These are phyloP conservation scores for Carex myosuroides DNA, from an alignment of 176 grass and related monocot species.

Conservation along the genomic window DNA sequence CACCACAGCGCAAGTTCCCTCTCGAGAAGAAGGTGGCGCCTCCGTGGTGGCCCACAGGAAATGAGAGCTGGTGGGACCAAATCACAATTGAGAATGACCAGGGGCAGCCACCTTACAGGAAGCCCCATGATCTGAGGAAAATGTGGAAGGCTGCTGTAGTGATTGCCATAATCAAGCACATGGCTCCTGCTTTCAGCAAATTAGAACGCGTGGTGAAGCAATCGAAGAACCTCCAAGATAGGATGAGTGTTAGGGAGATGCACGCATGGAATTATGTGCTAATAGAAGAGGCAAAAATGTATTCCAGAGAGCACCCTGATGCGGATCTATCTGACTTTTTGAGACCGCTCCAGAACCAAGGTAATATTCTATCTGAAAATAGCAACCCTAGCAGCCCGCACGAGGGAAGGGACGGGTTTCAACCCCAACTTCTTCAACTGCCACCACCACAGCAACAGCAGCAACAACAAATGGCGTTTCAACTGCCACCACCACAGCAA, in stretches of 20 bases:
- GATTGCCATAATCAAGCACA: conserved; percentile 53
- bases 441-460: too few relatives aligned
- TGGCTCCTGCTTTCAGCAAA: conserved; percentile 50
- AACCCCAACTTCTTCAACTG: not conserved
- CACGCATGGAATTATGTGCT: not conserved
- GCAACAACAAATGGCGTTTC: too few relatives aligned
- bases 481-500: too few relatives aligned
- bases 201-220: conserved; percentile 43
- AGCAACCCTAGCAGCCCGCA: not conserved
- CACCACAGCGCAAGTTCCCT: conserved; percentile 53
- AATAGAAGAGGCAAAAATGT: not conserved
- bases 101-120: conserved; percentile 36
- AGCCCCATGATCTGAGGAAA: conserved; percentile 69
- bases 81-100: conserved; percentile 34
- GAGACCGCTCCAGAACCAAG: not conserved
- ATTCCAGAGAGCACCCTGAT: conserved; percentile 1
- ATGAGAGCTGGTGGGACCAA: conserved; percentile 46
- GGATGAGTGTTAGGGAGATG: conserved; percentile 63
- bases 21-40: conserved; percentile 47
- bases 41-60: conserved; percentile 60
- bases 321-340: not conserved
- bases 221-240: conserved; percentile 68
- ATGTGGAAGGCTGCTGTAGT: conserved; percentile 57
- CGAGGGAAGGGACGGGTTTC: not conserved
- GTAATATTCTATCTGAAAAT: not conserved